These are phyloP conservation scores for Tagetes patula DNA, from an alignment of 129 eudicot species.

Conservation along the genomic window DNA sequence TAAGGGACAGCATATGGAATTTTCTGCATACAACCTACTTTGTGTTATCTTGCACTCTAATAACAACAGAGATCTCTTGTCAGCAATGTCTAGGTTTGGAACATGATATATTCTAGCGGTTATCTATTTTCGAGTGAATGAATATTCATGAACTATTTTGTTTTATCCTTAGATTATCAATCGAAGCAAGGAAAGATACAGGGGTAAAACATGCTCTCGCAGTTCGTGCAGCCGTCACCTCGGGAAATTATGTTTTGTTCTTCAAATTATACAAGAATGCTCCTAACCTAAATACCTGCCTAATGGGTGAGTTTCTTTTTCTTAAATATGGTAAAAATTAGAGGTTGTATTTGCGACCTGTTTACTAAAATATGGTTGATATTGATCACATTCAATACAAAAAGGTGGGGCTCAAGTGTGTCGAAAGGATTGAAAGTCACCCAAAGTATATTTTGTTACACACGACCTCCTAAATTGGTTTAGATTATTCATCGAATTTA, in stretches of 20 bases:
- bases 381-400: neutral
- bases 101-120: conserved; percentile 10
- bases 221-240: conserved; percentile 81
- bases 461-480: neutral
- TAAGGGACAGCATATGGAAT: conserved; percentile 79
- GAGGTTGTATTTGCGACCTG: neutral
- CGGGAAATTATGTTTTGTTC: conserved; percentile 77
- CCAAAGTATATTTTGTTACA: neutral
- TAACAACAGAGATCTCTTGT: conserved; percentile 82
- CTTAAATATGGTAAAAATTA: neutral
- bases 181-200: conserved; percentile 61
- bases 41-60: conserved; percentile 86
- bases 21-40: conserved; percentile 86
- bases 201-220: conserved; percentile 94
- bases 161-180: conserved; percentile 58
- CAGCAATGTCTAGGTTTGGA: conserved; percentile 86
- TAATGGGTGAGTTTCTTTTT: conserved; percentile 67
- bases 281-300: conserved; percentile 75
- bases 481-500: neutral
- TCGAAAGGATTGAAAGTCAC: neutral
- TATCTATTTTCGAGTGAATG: conserved; percentile 1
- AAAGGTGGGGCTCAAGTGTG: neutral
- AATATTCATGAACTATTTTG: conserved; percentile 5
- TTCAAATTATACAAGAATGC: conserved; percentile 80
- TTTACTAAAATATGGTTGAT: neutral